These are phyloP conservation scores for Didymella arachidicola DNA, from an alignment of 2,329 filamentous ascomycete genomes.

Conservation along the genomic window DNA sequence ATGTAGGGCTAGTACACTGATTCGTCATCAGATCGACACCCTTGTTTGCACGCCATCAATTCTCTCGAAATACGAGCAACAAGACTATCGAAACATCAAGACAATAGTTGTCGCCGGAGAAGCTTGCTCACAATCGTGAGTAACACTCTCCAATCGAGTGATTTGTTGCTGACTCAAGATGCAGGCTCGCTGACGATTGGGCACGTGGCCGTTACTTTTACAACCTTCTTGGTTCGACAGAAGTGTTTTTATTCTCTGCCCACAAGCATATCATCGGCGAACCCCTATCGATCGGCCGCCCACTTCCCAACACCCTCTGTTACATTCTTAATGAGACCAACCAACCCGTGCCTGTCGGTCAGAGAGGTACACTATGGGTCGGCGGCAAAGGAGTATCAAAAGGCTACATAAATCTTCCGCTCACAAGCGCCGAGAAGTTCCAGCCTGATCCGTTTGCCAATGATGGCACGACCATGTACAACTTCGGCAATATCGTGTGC, in stretches of 20 bases:
- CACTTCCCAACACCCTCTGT: conserved; percentile 65
- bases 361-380: conserved; percentile 64
- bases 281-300: conserved; percentile 62
- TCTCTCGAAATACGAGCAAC: conserved; percentile 59
- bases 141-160: not conserved
- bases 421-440: conserved; percentile 61
- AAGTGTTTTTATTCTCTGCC: conserved; percentile 67
- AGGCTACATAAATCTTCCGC: conserved; percentile 64
- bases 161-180: conserved; percentile 6
- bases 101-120: conserved; percentile 64
- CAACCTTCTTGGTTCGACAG: conserved; percentile 68
- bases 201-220: conserved; percentile 51
- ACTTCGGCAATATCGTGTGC: conserved; percentile 66
- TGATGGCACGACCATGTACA: conserved; percentile 64
- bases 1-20: not conserved
- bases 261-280: conserved; percentile 58
- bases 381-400: conserved; percentile 63
- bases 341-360: conserved; percentile 57
- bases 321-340: conserved; percentile 62
- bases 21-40: conserved; percentile 56
- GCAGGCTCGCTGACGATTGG: conserved; percentile 63
- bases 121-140: conserved; percentile 57
- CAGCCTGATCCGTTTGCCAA: conserved; percentile 61
- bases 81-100: conserved; percentile 60
- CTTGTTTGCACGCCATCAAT: conserved; percentile 66